These are phyloP conservation scores for Xylaria curta DNA, from an alignment of 495 filamentous ascomycete species.

Conservation along the genomic window DNA sequence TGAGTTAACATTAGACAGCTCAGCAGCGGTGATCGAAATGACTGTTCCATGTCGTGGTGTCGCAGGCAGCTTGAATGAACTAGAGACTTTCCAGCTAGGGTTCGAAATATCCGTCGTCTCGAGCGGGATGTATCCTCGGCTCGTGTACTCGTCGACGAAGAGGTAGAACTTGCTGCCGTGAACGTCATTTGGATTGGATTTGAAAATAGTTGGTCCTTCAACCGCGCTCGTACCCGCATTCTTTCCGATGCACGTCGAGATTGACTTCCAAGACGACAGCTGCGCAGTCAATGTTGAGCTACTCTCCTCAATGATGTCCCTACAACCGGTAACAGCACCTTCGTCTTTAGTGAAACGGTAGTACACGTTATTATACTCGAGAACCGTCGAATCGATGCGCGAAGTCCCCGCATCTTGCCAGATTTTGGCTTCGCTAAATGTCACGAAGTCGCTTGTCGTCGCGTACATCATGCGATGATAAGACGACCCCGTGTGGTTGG, in stretches of 20 bases:
- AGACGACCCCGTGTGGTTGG: conserved; percentile 22
- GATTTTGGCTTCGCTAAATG: conserved; percentile 33
- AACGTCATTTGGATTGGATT: conserved; percentile 29
- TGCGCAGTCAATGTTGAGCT: conserved; percentile 18
- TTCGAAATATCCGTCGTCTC: conserved; percentile 33
- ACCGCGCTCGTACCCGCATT: conserved; percentile 30
- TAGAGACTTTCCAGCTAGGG: conserved; percentile 29
- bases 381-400: conserved; percentile 34
- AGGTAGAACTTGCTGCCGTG: conserved; percentile 35
- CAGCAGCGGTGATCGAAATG: conserved; percentile 30
- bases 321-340: conserved; percentile 29
- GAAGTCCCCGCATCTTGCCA: conserved; percentile 35
- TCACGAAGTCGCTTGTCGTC: conserved; percentile 32
- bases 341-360: conserved; percentile 39
- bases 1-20: conserved; percentile 8
- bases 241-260: conserved; percentile 31
- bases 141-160: conserved; percentile 31
- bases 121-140: conserved; percentile 35
- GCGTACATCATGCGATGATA: conserved; percentile 36
- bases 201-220: conserved; percentile 33
- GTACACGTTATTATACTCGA: conserved; percentile 27
- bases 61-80: conserved; percentile 25
- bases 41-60: conserved; percentile 35
- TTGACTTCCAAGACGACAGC: conserved; percentile 25
- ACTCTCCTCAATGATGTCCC: conserved; percentile 34